Evolutionary conservation across 2,329 filamentous ascomycete species (phyloP).

Genomic region (Cucurbitaria berberidis): DNA sequence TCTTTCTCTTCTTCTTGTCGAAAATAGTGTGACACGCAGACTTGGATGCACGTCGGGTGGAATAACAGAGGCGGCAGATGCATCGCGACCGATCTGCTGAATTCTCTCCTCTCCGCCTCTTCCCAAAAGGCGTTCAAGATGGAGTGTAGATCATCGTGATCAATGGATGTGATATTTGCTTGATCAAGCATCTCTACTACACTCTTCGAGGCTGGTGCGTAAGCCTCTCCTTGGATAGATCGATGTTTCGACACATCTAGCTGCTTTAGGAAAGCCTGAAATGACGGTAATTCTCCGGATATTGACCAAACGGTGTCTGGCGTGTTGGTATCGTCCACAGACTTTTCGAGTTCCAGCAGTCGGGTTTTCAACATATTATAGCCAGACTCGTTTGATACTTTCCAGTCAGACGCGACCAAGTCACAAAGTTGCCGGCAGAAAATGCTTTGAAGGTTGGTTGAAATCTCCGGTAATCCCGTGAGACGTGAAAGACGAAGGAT

Average conservation of each 20-base stretch:
- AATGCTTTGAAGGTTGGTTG: conserved; percentile 47
- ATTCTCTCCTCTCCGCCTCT: conserved; percentile 57
- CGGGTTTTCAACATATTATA: conserved; percentile 22
- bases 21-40: conserved; percentile 15
- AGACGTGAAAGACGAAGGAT: conserved; percentile 46
- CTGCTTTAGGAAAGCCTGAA: conserved; percentile 32
- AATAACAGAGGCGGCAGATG: conserved; percentile 48
- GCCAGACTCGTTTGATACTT: conserved; percentile 17
- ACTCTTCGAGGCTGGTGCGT: conserved; percentile 34
- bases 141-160: conserved; percentile 23
- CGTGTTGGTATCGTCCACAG: neutral
- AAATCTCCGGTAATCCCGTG: conserved; percentile 52
- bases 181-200: conserved; percentile 31
- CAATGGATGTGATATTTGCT: conserved; percentile 2
- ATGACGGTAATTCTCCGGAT: neutral
- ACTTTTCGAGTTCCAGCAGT: conserved; percentile 11
- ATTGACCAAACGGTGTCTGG: neutral
- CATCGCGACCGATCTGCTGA: conserved; percentile 49
- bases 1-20: neutral
- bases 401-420: conserved; percentile 8
- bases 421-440: conserved; percentile 37
- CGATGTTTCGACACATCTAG: conserved; percentile 36
- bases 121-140: conserved; percentile 52
- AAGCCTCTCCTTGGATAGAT: conserved; percentile 38
- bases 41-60: conserved; percentile 38